Base-by-base conservation (phyloP, 2,329 filamentous ascomycete genomes). In the Ophioceras dolichostomum region DNA sequence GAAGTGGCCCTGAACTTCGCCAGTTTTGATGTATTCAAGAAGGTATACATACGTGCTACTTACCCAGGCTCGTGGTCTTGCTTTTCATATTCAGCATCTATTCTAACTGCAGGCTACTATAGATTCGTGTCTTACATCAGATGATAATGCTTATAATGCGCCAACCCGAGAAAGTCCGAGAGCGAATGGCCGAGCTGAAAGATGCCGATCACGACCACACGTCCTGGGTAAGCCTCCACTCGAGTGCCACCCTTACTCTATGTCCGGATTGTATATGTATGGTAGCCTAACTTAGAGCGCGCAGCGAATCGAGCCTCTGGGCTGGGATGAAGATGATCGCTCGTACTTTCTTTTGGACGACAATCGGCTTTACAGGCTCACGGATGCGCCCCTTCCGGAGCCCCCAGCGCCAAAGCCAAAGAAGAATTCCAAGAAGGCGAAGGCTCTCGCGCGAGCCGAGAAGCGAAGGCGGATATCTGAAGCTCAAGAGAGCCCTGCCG, bases 321-420 rank as follows among this genome's bases (percentile, higher is more conserved):
- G 91, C 9, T 96, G 86, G 77, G 91, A 98, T 56, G 70, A 76
- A 17, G 70, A 94, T 33, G 88, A 94, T 45, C 79, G 86, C 27
- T 79, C 78, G 26, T 94, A 96, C 54, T 94, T 82, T 51, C 79
- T 96, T 3, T 71, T 98, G 4, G 89, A 96, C 49, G 91, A 98
- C 55, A 93, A 95, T 49, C 76, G 91, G 43, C 67, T 98, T 30
- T 98, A 98, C 56, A 83, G 88, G 39, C 70, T 82, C 43, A 86
- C 83, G n/a, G 84, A 94, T 41, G 71, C 81, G 19, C 74, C 76
- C 1, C 66, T 73, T 2, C 70, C 76, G 6, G 58, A 73, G 12
- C 60, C 68, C 5, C 61, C 67, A n/a, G 55, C 68, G 3, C 57
- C 69, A 19, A 81, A 81, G 52, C 65, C 73, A 2, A 66, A 68